Evolutionary conservation across 1,139 yeast genomes (phyloP), one percentile per base, ranked within the genome.

Genomic region (Nakaseomyces nivariensis): DNA sequence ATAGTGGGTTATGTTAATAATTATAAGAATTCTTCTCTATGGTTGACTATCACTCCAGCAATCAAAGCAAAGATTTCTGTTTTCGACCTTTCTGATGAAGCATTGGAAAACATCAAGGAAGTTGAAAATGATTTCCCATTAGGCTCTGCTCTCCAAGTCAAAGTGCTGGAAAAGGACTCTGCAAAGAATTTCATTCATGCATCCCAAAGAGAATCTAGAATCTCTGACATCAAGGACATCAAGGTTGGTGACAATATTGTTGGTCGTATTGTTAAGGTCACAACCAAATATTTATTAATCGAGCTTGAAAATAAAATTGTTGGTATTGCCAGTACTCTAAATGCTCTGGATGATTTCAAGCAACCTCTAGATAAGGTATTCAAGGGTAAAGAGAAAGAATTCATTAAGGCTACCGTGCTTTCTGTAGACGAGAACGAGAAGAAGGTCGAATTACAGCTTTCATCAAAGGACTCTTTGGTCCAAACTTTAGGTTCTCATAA

Each of bases 321-420:
- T 50, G 96, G 88, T 32, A 74, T 81, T 54, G 79, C 89, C 4
- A 82, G 73, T 63, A 75, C 82, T 47, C 83, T 95, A 4, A 96
- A 89, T 66, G 89, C 95, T 13, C 72, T 86, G 56, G 78, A 84
- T 58, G 85, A 87, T 60, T 87, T 80, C 63, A 72, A 80, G 32
- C 72, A 74, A 31, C 73, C 78, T 45, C 68, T 84, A 50, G 73
- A 72, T 17, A 74, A 73, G n/a, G 73, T 71, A 1, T 87, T 74
- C 64, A 54, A 52, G 13, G 53, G 55, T 31, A 68, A 73, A 33
- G 67, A 72, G 10, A 82, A 82, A 56, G 81, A 80, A 53, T 73
- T 79, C 47, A 78, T 83, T 41, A 67, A 80, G 45, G 88, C 88
- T 26, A 77, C 79, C 32, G 78, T 87, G 8, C 61, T 82, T 47